Evolutionary conservation across 306 rosid genomes (phyloP).

Genomic region (Datisca glomerata): DNA sequence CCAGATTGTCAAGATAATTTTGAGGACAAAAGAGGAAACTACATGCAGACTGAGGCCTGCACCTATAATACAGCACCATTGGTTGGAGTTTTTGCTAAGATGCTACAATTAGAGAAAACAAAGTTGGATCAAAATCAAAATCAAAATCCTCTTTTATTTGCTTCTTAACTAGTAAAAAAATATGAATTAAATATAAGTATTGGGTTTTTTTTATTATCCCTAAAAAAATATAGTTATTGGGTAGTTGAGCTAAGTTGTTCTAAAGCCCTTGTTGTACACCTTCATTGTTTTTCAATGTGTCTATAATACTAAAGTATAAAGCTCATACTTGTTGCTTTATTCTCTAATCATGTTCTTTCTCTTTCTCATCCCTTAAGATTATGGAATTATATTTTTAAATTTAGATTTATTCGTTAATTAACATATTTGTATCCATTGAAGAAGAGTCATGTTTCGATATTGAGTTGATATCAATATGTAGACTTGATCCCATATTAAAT

Average conservation of each 20-base stretch:
- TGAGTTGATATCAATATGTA: too few relatives aligned
- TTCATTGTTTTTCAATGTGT: neutral
- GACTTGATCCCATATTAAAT: too few relatives aligned
- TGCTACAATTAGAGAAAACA: slow-evolving; percentile 7
- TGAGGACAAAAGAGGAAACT: slow-evolving; percentile 50
- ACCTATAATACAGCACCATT: slow-evolving; percentile 70
- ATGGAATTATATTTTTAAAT: too few relatives aligned
- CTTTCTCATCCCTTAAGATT: too few relatives aligned
- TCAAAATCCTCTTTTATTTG: neutral
- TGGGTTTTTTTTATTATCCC: neutral
- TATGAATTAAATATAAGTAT: neutral
- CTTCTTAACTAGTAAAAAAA: neutral
- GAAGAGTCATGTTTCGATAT: too few relatives aligned
- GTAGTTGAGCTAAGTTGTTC: neutral
- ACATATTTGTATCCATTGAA: too few relatives aligned
- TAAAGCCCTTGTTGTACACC: neutral
- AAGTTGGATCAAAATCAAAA: neutral
- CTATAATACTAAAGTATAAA: neutral
- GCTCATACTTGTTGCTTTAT: neutral
- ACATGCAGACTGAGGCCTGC: slow-evolving; percentile 69
- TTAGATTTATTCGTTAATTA: too few relatives aligned
- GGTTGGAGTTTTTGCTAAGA: slow-evolving; percentile 60
- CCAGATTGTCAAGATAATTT: slow-evolving; percentile 45
- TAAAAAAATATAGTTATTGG: neutral
- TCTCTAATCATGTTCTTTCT: too few relatives aligned